A percentile compares a stretch with the other conserved stretches of the same genome.
Conservation (phyloP, 2,329 filamentous ascomycete genomes). For the Beauveria caledonica region DNA sequence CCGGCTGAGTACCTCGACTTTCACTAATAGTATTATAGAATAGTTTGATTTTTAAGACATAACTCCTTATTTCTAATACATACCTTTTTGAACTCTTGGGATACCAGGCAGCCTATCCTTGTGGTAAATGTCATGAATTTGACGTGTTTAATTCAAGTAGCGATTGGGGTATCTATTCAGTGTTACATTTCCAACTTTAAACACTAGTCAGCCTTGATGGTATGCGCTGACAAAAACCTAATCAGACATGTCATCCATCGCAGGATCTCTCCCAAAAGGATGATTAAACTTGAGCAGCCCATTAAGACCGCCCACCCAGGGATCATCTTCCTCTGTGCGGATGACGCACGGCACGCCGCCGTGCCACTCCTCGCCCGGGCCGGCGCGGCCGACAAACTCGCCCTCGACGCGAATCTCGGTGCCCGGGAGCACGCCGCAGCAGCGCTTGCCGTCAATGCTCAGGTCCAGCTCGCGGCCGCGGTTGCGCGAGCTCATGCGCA, state of each 20-base stretch:
- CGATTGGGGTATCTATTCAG: conserved; percentile 6
- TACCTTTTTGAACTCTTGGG: not conserved
- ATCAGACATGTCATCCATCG: conserved; percentile 22
- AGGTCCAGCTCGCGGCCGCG: conserved; percentile 68
- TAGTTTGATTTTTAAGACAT: too few species aligned
- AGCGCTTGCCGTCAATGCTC: conserved; percentile 68
- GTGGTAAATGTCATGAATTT: too few species aligned
- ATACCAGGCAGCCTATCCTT: too few species aligned
- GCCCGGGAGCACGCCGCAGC: conserved; percentile 59
- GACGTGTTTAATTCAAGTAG: not conserved
- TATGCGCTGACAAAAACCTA: conserved; percentile 11
- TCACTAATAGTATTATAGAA: not conserved
- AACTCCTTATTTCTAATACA: not conserved
- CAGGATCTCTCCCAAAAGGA: conserved; percentile 61
- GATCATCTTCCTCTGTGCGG: conserved; percentile 68
- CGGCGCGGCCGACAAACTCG: conserved; percentile 56
- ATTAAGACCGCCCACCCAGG: conserved; percentile 94
- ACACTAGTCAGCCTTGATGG: not conserved
- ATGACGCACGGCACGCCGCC: conserved; percentile 92
- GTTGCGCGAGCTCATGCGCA: conserved; percentile 75
- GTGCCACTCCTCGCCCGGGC: conserved; percentile 43
- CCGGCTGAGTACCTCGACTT: conserved; percentile 28
- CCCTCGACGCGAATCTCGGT: conserved; percentile 85
- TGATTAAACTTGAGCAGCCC: conserved; percentile 95
- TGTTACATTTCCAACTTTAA: not conserved